Conservation (phyloP, 176 grass and related monocot species). For the Oryza coarctata region DNA sequence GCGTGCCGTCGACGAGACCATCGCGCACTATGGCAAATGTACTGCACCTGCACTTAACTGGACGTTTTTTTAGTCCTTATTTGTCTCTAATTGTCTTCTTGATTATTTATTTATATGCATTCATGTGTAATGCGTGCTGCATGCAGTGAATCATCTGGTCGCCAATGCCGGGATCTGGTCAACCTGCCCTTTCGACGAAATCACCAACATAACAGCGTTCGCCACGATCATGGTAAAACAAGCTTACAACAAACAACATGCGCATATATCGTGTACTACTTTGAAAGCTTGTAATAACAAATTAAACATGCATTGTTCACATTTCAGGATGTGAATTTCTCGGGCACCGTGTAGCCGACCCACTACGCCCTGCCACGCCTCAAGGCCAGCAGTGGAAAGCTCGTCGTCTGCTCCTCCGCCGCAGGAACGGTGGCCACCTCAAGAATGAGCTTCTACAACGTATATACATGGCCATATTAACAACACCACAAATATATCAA, state of each 20-base stretch:
- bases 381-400: slow-evolving; percentile 49
- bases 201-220: slow-evolving; percentile 62
- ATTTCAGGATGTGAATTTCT: slow-evolving; percentile 67
- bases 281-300: no score
- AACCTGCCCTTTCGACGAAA: slow-evolving; percentile 49
- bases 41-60: neutral
- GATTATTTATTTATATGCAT: neutral
- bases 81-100: neutral
- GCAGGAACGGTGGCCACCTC: slow-evolving; percentile 41
- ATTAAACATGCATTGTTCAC: neutral
- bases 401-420: slow-evolving; percentile 43
- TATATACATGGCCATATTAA: neutral
- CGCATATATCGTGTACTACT: no score
- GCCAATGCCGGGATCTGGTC: slow-evolving; percentile 62
- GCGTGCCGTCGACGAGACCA: slow-evolving; percentile 55
- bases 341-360: slow-evolving; percentile 65
- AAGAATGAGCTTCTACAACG: slow-evolving; percentile 60
- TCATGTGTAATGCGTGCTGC: no score
- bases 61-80: no score
- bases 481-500: no score
- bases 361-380: slow-evolving; percentile 66
- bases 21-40: slow-evolving; percentile 63
- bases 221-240: slow-evolving; percentile 49
- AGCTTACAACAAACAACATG: no score
- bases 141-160: slow-evolving; percentile 66